These are phyloP conservation scores for Beauveria bassiana DNA, from an alignment of 2,329 filamentous ascomycete species.

Conservation along the genomic window DNA sequence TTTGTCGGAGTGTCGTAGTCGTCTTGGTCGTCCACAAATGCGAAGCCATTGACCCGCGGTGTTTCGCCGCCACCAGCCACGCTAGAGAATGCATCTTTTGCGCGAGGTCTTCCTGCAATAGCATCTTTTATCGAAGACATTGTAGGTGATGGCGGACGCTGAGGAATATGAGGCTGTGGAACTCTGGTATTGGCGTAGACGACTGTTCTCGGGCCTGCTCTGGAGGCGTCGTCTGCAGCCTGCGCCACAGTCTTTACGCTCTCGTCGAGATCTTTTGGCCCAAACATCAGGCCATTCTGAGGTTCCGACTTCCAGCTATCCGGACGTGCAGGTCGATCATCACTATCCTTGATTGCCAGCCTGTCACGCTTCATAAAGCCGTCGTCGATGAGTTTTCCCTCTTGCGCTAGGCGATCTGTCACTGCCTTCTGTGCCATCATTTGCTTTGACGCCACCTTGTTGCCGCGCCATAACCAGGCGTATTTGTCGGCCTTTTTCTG, in stretches of 20 bases:
- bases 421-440: constrained; percentile 61
- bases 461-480: constrained; percentile 80
- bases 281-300: constrained; percentile 84
- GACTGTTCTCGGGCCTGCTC: constrained; percentile 68
- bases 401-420: constrained; percentile 42
- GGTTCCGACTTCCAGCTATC: constrained; percentile 69
- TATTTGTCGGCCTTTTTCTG: constrained; percentile 76
- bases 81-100: constrained; percentile 52
- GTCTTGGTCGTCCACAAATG: constrained; percentile 81
- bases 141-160: constrained; percentile 66
- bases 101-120: constrained; percentile 63
- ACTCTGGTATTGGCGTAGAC: constrained; percentile 79
- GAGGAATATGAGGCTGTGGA: constrained; percentile 38
- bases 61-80: constrained; percentile 62
- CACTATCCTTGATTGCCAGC: constrained; percentile 57
- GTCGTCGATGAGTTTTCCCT: constrained; percentile 43
- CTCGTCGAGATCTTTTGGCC: constrained; percentile 57
- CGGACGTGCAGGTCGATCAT: constrained; percentile 66
- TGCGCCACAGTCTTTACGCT: constrained; percentile 55
- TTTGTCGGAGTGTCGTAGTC: constrained; percentile 33
- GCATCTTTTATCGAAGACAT: constrained; percentile 78
- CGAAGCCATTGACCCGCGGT: constrained; percentile 85
- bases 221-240: constrained; percentile 60
- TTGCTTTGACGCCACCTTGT: constrained; percentile 78
- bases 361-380: constrained; percentile 47